Base-by-base conservation (phyloP, 2,329 filamentous ascomycete genomes). In the Fusarium decemcellulare region DNA sequence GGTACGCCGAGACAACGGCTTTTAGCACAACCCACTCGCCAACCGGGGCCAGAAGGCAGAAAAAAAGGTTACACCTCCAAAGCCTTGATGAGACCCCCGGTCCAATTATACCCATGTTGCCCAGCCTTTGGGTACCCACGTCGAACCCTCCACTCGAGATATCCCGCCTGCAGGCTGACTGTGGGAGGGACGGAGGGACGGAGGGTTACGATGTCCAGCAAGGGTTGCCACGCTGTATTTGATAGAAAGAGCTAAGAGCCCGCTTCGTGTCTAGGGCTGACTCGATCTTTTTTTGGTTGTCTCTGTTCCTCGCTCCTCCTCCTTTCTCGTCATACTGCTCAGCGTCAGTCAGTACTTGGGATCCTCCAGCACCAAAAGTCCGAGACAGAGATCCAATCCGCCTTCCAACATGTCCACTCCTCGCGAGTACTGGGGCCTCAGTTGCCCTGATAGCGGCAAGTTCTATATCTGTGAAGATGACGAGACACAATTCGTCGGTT, bases 401-500 rank as follows among this genome's bases (percentile, higher is more conserved):
- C 15, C 10, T 10, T 18, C 27, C 42, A 61, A 58, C 34, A 75
- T 71, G 71, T 65, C 73, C 36, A 37, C 59, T 30, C 44, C 67
- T 52, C 40, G 52, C 8, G 14, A 56, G n/a, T 40, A 63, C 29
- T 68, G 78, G 27, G 78, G 76, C 37, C 63, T 81, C 2, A 65
- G 69, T 27, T 83, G 82, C 64, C 75, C 77, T 4, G 56, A 61
- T 6, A 76, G 75, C 18, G 79, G 81, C 47, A 53, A 61, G 6
- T 81, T 81, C 43, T 82, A 83, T 74, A 74, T 82, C 61, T 82
- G 81, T 70, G 61, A 74, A 12, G 72, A 73, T 15, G 74, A 75
- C 29, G 57, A 51, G 18, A 54, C 63, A 6, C 74, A 78, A 60
- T 84, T 83, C 59, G 43, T 84, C 36, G 82, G 82, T 8, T 84